Percentiles rank a stretch among this genome's conserved stretches.
Conservation (phyloP, 805 yeast species). For the Komagataella kurtzmanii region DNA sequence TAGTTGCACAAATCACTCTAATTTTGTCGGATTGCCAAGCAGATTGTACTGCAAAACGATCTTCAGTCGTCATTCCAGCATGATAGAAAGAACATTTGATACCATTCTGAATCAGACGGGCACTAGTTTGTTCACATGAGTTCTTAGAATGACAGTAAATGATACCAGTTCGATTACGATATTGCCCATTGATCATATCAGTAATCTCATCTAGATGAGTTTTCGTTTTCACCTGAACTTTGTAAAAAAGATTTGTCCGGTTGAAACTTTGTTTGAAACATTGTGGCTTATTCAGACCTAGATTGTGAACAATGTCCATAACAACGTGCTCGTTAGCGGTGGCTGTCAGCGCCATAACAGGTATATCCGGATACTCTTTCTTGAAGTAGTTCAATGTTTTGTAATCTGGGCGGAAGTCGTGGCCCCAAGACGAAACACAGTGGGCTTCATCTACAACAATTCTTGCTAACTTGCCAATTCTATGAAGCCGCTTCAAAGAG, state of each 20-base stretch:
- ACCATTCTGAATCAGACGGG: constrained; percentile 43
- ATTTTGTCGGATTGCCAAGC: constrained; percentile 67
- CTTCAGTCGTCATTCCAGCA: constrained; percentile 86
- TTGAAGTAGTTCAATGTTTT: constrained; percentile 68
- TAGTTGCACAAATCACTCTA: constrained; percentile 87
- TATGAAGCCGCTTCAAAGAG: constrained; percentile 45
- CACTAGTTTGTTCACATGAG: constrained; percentile 74
- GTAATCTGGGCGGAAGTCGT: constrained; percentile 94
- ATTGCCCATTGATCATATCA: constrained; percentile 36
- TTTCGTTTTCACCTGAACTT: constrained; percentile 53
- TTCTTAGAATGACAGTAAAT: constrained; percentile 87
- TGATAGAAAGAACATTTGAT: constrained; percentile 71
- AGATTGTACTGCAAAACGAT: constrained; percentile 56
- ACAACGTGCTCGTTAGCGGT: constrained; percentile 90
- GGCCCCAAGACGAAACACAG: constrained; percentile 98
- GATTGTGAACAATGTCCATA: constrained; percentile 71
- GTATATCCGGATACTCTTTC: constrained; percentile 59
- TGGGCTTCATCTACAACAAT: constrained; percentile 96
- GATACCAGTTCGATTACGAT: constrained; percentile 60
- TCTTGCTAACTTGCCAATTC: constrained; percentile 52
- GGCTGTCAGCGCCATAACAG: constrained; percentile 93
- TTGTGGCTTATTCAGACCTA: constrained; percentile 46
- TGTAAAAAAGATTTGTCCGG: constrained; percentile 72
- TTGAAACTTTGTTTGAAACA: constrained; percentile 85
- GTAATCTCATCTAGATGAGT: constrained; percentile 44